Conservation (phyloP, 2,329 filamentous ascomycete species). For the Davidsoniella virescens region DNA sequence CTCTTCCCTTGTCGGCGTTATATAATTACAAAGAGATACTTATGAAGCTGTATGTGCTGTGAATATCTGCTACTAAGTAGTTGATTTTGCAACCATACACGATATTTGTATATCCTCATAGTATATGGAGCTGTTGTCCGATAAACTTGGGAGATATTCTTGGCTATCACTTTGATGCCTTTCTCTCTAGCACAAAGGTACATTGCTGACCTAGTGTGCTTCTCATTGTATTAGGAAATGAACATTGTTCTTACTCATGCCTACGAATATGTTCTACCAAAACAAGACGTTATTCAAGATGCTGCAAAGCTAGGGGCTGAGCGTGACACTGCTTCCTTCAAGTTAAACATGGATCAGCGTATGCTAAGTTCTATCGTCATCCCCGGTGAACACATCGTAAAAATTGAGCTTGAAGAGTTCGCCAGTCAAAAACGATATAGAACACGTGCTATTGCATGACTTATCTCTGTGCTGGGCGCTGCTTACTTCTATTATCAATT, state of each 20-base stretch:
- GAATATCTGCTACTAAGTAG: neutral
- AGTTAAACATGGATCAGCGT: conserved; percentile 22
- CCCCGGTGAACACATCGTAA: conserved; percentile 69
- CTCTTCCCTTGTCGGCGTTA: conserved; percentile 14
- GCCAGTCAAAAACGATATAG: conserved; percentile 31
- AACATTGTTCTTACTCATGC: conserved; percentile 78
- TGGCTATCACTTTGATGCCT: too few relatives aligned
- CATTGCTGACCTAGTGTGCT: neutral
- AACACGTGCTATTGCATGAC: conserved; percentile 5
- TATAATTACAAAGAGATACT: neutral
- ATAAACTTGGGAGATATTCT: too few relatives aligned
- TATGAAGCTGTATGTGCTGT: neutral
- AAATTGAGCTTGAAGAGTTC: conserved; percentile 76
- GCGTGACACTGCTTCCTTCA: neutral
- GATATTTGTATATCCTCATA: too few relatives aligned
- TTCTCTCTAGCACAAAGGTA: neutral
- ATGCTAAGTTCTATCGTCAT: conserved; percentile 83
- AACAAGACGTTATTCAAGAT: conserved; percentile 29
- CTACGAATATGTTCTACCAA: conserved; percentile 75
- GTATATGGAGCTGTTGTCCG: too few relatives aligned
- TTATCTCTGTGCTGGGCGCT: neutral
- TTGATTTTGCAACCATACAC: too few relatives aligned
- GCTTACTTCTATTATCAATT: neutral
- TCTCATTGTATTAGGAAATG: conserved; percentile 43
- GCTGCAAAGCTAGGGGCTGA: conserved; percentile 15